Conservation (phyloP, 495 filamentous ascomycete species). For the Ramalina intermedia region DNA sequence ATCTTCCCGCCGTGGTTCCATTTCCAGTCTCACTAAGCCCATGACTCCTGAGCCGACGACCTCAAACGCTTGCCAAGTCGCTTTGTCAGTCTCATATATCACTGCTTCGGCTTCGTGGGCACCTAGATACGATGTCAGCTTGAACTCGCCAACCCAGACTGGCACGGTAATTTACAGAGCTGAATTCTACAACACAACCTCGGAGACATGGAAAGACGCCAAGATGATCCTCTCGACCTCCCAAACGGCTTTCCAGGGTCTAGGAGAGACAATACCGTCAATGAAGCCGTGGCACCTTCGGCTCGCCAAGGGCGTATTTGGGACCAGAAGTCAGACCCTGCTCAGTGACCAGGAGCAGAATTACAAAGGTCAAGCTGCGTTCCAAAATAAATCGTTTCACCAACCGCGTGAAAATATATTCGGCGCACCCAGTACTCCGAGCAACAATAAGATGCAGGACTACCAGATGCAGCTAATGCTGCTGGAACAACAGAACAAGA, state of each 20-base stretch:
- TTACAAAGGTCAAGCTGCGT: neutral
- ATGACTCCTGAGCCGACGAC: slow-evolving; percentile 9
- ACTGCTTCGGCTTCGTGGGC: slow-evolving; percentile 47
- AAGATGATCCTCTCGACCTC: slow-evolving; percentile 53
- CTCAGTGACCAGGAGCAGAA: slow-evolving; percentile 7
- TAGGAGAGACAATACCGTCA: slow-evolving; percentile 42
- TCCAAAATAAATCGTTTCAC: neutral
- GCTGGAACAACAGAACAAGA: neutral
- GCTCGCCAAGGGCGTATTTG: slow-evolving; percentile 20
- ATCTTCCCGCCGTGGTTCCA: slow-evolving; percentile 41
- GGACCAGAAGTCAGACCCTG: slow-evolving; percentile 5
- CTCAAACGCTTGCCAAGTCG: slow-evolving; percentile 21
- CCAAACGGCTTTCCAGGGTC: slow-evolving; percentile 46
- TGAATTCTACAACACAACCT: slow-evolving; percentile 47
- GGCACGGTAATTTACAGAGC: slow-evolving; percentile 48
- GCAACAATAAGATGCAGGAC: neutral
- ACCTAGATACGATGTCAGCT: slow-evolving; percentile 49
- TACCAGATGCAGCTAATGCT: neutral
- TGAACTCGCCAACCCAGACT: slow-evolving; percentile 40
- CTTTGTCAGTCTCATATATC: slow-evolving; percentile 47
- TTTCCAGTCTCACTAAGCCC: slow-evolving; percentile 24
- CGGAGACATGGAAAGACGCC: slow-evolving; percentile 54
- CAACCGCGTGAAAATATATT: slow-evolving; percentile 6
- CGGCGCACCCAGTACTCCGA: neutral
- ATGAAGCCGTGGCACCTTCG: slow-evolving; percentile 48